Conservation (phyloP, 805 yeast species). For the Ogataea methylovora region DNA sequence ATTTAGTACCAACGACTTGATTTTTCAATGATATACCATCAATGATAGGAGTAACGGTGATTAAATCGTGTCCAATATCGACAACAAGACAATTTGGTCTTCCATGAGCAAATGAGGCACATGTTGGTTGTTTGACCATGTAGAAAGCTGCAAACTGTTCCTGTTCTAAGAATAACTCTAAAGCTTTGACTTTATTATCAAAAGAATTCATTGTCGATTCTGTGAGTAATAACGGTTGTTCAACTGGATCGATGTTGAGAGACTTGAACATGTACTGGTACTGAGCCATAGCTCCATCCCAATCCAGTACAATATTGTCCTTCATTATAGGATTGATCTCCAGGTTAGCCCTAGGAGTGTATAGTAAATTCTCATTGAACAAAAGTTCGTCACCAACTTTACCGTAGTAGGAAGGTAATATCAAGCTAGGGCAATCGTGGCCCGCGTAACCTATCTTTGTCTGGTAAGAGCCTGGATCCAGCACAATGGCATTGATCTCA, state of each 20-base stretch:
- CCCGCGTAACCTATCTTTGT: slow-evolving; percentile 92
- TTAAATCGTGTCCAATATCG: slow-evolving; percentile 75
- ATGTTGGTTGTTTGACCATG: slow-evolving; percentile 75
- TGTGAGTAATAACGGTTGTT: slow-evolving; percentile 73
- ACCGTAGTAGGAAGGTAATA: slow-evolving; percentile 67
- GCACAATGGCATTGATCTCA: slow-evolving; percentile 84
- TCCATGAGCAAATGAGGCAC: slow-evolving; percentile 83
- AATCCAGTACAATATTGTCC: slow-evolving; percentile 63
- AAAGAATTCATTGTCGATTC: slow-evolving; percentile 83
- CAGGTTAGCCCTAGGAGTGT: slow-evolving; percentile 40
- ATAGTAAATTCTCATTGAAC: slow-evolving; percentile 25
- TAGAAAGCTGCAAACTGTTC: slow-evolving; percentile 75
- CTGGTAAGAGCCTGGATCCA: slow-evolving; percentile 82
- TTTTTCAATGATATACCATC: slow-evolving; percentile 74
- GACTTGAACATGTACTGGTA: slow-evolving; percentile 54
- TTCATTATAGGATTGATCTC: slow-evolving; percentile 51
- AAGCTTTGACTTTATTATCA: slow-evolving; percentile 56
- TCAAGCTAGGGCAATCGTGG: slow-evolving; percentile 74
- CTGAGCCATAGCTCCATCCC: slow-evolving; percentile 80
- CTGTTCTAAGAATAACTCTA: slow-evolving; percentile 65
- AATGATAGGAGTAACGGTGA: slow-evolving; percentile 72
- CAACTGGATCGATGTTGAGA: slow-evolving; percentile 45
- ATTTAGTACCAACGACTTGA: slow-evolving; percentile 62
- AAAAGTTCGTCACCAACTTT: slow-evolving; percentile 8
- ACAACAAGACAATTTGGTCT: slow-evolving; percentile 82